Base-by-base conservation (phyloP, 140 eudicot genomes). In the Cichorium intybus region DNA sequence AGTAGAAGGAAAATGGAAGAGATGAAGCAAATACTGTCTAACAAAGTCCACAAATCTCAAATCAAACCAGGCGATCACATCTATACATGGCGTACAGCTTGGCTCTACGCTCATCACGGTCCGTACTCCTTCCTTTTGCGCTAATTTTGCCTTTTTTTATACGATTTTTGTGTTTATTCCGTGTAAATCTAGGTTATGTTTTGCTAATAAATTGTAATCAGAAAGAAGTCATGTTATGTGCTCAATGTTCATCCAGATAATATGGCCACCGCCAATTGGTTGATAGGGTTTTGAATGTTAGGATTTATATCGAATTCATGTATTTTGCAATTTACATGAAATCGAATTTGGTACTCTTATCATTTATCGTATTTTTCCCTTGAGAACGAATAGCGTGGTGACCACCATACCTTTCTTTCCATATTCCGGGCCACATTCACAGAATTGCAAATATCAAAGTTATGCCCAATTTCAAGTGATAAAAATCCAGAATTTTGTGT, bases 21-120 rank as follows among this genome's bases (percentile, higher is more conserved):
- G 15, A 76, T 62, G 70, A 78, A 81, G 71, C 84, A 79, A 43
- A 71, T 90, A 33, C 65, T 81, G 5, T 86, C 93, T n/a, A 84
- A 86, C 77, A 90, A 86, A 74, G 74, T 84, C 62, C 27, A 29
- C 21, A 81, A 64, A 63, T 80, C 86, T 0, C 77, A 79, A 21
- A 50, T 87, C 17, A 81, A 84, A 63, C 82, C 84, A 11, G 92
- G 95, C 37, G 95, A 87, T 71, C 95, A 87, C 77, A 84, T 87
- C 64, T 87, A 87, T 67, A 76, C 95, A 2, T 87, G 95, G 95
- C 80, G 95, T 37, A 75, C 60, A 53, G 80, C 80, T 60, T 84
- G 82, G 63, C 69, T 87, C 70, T 87, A 87, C 66, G 81, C 95
- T 41, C 95, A 87, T 73, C 95, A 87, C 71, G 95, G 95, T 87